Conservation (phyloP, 495 filamentous ascomycete species). For the Endocarpon pusillum region DNA sequence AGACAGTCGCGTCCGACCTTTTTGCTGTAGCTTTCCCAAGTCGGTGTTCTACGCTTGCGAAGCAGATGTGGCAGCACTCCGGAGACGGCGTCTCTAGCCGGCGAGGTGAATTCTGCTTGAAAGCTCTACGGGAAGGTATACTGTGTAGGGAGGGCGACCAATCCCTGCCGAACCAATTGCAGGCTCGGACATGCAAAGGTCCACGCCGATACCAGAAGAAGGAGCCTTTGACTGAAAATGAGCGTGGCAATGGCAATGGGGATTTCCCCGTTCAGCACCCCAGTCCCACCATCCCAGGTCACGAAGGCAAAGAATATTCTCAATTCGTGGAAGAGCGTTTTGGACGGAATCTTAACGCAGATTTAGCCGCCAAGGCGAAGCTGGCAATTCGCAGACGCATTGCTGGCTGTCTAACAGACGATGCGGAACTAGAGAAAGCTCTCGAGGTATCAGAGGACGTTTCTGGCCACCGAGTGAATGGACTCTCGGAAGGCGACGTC, state of each 20-base stretch:
- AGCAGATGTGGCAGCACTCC: slow-evolving; percentile 90
- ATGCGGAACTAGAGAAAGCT: slow-evolving; percentile 53
- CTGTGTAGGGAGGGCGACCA: slow-evolving; percentile 34
- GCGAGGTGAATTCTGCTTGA: slow-evolving; percentile 73
- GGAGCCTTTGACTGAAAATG: slow-evolving; percentile 9
- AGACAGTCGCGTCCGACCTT: slow-evolving; percentile 32
- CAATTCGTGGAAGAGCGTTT: slow-evolving; percentile 90
- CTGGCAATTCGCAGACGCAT: slow-evolving; percentile 73
- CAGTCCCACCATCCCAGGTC: slow-evolving; percentile 1
- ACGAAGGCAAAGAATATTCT: slow-evolving; percentile 45
- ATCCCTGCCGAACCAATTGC: slow-evolving; percentile 6
- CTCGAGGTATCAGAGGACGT: slow-evolving; percentile 25
- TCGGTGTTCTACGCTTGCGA: slow-evolving; percentile 49
- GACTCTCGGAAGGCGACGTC: slow-evolving; percentile 74
- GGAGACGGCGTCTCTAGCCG: slow-evolving; percentile 91
- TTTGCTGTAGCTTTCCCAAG: slow-evolving; percentile 57
- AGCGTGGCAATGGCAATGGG: no score
- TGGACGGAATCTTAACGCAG: slow-evolving; percentile 71
- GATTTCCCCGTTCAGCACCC: slow-evolving; percentile 5
- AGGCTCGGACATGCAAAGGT: slow-evolving; percentile 30
- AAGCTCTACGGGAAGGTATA: slow-evolving; percentile 50
- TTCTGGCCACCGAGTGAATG: slow-evolving; percentile 36
- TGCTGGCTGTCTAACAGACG: slow-evolving; percentile 62
- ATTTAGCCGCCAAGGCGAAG: slow-evolving; percentile 64
- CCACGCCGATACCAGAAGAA: slow-evolving; percentile 55